A percentile compares a stretch with the other conserved stretches of the same genome.
Conservation (phyloP, 192 early-diverging fungal genomes). For the Powellomyces hirtus region DNA sequence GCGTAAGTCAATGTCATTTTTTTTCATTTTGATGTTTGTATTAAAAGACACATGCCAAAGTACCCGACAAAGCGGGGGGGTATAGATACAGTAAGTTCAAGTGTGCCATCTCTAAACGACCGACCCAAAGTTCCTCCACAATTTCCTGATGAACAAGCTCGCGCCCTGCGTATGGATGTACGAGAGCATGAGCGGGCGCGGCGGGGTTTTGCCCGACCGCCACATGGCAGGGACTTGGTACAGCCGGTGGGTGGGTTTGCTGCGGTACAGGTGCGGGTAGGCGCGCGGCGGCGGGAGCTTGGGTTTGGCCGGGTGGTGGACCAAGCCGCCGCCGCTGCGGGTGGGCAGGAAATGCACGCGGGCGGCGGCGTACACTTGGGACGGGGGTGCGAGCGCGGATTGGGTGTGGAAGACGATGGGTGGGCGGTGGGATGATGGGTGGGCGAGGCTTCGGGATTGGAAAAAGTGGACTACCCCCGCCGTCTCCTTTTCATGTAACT, state of each 20-base stretch:
- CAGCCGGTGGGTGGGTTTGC: neutral
- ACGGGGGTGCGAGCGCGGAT: neutral
- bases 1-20: too few species aligned
- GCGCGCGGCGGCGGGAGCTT: neutral
- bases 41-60: too few species aligned
- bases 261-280: neutral
- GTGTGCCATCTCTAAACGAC: too few species aligned
- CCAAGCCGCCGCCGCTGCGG: neutral
- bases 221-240: constrained; percentile 1
- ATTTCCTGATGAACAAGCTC: neutral
- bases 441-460: neutral
- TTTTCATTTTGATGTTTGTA: too few species aligned
- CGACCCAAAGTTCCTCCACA: too few species aligned
- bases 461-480: constrained; percentile 4
- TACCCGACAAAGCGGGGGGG: too few species aligned
- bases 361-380: neutral
- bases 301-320: neutral
- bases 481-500: constrained; percentile 11
- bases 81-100: too few species aligned
- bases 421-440: neutral
- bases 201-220: neutral
- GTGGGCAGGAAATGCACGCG: constrained; percentile 1
- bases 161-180: constrained; percentile 1
- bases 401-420: neutral
- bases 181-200: neutral